Conservation (phyloP, 768 basidiomycete genomes). For the Termitomyces sp. region DNA sequence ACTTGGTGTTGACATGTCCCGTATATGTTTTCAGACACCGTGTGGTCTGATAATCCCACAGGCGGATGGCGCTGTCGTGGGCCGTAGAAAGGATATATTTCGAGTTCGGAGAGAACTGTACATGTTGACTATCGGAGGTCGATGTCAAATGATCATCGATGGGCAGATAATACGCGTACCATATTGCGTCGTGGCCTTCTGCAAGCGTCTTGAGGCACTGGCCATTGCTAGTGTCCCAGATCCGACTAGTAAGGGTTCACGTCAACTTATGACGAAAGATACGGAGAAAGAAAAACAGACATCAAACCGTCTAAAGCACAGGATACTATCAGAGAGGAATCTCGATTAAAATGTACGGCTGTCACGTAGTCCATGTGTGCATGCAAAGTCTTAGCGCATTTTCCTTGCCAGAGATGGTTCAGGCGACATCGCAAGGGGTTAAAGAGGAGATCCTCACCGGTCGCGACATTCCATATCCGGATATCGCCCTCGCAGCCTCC, state of each 20-base stretch:
- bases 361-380: conserved; percentile 96
- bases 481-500: conserved; percentile 94
- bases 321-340: conserved; percentile 89
- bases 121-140: conserved; percentile 65
- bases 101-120: conserved; percentile 93
- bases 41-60: conserved; percentile 94
- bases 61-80: conserved; percentile 86
- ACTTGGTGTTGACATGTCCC: conserved; percentile 81
- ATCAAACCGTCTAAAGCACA: conserved; percentile 93
- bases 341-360: conserved; percentile 90
- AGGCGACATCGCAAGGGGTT: not conserved
- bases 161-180: conserved; percentile 37
- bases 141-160: not conserved
- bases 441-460: conserved; percentile 47
- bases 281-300: conserved; percentile 45
- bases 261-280: not conserved
- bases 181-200: conserved; percentile 84
- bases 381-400: conserved; percentile 80
- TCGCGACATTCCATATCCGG: conserved; percentile 85
- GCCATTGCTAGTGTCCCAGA: conserved; percentile 91
- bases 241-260: conserved; percentile 58
- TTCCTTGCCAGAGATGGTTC: conserved; percentile 48
- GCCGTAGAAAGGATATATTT: conserved; percentile 93
- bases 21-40: conserved; percentile 88
- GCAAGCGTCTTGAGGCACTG: conserved; percentile 96